Conservation (phyloP, 208 protist genomes). For the Tritrichomonas foetus region DNA sequence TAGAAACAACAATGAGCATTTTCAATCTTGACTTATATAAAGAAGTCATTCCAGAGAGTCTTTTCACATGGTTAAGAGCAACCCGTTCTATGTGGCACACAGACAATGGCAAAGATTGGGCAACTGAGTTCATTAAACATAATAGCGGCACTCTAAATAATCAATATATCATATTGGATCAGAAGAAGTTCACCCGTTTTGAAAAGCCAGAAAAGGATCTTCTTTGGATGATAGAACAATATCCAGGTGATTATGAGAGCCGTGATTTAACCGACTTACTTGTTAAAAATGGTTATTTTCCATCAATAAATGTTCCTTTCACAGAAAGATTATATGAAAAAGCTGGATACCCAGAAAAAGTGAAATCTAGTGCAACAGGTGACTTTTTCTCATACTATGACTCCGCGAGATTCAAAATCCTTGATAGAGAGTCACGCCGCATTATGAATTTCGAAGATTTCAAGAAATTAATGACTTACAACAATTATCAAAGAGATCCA, state of each 20-base stretch:
- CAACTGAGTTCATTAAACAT: neutral
- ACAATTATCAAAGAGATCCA: neutral
- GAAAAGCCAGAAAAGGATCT: neutral
- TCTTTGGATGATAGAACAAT: neutral
- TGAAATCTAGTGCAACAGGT: neutral
- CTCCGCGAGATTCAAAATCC: neutral
- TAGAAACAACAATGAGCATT: neutral
- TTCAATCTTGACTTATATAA: neutral
- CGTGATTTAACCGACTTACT: neutral
- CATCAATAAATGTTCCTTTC: neutral
- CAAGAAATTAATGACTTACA: neutral
- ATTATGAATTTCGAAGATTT: neutral
- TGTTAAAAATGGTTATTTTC: neutral
- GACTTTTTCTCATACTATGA: neutral
- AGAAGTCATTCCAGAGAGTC: neutral
- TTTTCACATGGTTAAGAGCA: neutral
- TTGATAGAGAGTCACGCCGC: neutral
- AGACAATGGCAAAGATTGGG: neutral
- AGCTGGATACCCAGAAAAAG: neutral
- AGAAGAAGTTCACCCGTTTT: neutral
- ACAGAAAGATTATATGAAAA: neutral
- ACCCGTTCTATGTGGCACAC: neutral
- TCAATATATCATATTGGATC: neutral
- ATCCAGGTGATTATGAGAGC: neutral
- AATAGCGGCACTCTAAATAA: neutral